Percentiles rank a stretch among this genome's conserved stretches.
Evolutionary conservation across 139 green algal species (phyloP).

Genomic region (Micromonas pusilla): DNA sequence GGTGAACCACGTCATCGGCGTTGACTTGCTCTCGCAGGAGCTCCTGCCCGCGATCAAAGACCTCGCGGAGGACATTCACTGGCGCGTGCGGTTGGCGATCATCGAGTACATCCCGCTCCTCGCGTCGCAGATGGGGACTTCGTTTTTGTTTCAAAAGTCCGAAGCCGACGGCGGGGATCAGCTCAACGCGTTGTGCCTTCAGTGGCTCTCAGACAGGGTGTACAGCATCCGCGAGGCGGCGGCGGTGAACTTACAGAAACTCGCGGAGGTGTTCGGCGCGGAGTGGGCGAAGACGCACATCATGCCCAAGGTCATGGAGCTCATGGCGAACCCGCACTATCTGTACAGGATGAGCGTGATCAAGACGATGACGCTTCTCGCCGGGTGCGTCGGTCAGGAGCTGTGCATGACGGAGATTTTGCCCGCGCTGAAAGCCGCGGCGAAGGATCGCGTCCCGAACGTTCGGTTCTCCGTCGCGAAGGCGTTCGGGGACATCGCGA

Average conservation of each 20-base stretch:
- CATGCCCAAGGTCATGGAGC: conserved; percentile 57
- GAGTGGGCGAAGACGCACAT: conserved; percentile 88
- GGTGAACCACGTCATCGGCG: conserved; percentile 87
- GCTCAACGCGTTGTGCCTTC: conserved; percentile 87
- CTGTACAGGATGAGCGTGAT: conserved; percentile 94
- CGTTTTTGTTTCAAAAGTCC: conserved; percentile 50
- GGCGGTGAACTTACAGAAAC: conserved; percentile 72
- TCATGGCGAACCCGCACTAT: conserved; percentile 77
- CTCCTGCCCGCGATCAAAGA: conserved; percentile 95
- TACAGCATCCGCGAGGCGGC: conserved; percentile 85
- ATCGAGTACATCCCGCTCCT: conserved; percentile 97
- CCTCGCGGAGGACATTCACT: conserved; percentile 95
- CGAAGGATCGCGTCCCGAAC: conserved; percentile 83
- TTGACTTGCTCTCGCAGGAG: conserved; percentile 84
- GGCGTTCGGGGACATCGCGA: conserved; percentile 45
- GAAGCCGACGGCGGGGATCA: conserved; percentile 47
- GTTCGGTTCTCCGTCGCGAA: conserved; percentile 92
- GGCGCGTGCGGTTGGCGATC: conserved; percentile 95
- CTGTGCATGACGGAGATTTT: conserved; percentile 75
- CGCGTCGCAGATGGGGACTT: conserved; percentile 74
- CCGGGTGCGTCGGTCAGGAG: conserved; percentile 68
- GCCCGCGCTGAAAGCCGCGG: conserved; percentile 67
- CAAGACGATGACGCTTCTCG: conserved; percentile 65
- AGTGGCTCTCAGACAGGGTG: conserved; percentile 87
- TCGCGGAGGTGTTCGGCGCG: conserved; percentile 85